Evolutionary conservation across 2,329 filamentous ascomycete genomes (phyloP), one percentile per base, ranked within the genome.

Genomic region (Pestalotiopsis fici): DNA sequence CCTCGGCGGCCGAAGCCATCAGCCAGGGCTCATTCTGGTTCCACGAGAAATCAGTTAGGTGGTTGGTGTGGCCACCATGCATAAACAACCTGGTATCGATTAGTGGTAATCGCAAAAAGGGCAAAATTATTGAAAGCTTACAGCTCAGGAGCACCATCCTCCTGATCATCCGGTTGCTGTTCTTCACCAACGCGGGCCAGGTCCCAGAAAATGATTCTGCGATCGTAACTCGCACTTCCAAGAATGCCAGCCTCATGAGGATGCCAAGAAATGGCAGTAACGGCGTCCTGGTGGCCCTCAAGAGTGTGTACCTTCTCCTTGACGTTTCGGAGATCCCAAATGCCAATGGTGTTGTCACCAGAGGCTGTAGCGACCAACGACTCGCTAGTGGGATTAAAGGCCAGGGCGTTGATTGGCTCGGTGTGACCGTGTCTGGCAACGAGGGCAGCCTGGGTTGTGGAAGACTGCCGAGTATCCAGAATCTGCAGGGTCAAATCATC

Each of bases 41-140:
- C 95, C 95, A 99, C 81, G 92, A 95, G 77, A 99, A 99, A 80
- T 99, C 97, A 43, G 93, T 94, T 69, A 99, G 89, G 72, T 97
- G 92, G 81, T 98, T 98, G 12, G 96, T 99, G 83, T 99, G 97
- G 37, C 96, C 96, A 69, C 96, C 96, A 76, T 99, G 96, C 95
- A 99, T 98, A 82, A 99, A 99, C 1, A 99, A 84, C 59, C 93
- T 23, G 68, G 5, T 54, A 65, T 39, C n/a, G 15, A 6, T 43
- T 74, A 65, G 67, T 68, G 43, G 18, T 9, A n/a, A 59, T 15
- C 59, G 13, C 15, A 18, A 3, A 21, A 66, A 23, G 12, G n/a
- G 18, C 43, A 28, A 31, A 7, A 61, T 60, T 21, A 55, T 27
- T 12, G 66, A 65, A 66, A 15, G 88, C 92, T 82, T 86, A 96